phyloP scores from a whole-genome alignment of 805 yeast species.

The Teunomyces atbi region DNA sequence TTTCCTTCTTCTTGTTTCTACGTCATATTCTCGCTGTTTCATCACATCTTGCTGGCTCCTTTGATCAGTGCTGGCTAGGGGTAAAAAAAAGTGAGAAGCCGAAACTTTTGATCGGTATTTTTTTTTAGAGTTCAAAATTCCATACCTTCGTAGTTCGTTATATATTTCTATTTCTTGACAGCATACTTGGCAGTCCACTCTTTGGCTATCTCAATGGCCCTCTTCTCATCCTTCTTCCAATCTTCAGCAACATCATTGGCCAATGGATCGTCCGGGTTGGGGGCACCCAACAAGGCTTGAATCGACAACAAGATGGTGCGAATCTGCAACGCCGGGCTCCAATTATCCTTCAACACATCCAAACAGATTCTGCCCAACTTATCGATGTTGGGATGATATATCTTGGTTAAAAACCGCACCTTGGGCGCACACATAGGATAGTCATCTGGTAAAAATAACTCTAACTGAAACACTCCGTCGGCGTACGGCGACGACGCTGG shows the following conservation, averaged over 20 bases:
- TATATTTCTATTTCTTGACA: constrained; percentile 6
- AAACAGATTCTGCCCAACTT: constrained; percentile 92
- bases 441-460: constrained; percentile 90
- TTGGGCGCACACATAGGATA: constrained; percentile 98
- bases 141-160: background rate
- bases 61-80: background rate
- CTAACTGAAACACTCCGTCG: constrained; percentile 72
- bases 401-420: constrained; percentile 87
- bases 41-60: background rate
- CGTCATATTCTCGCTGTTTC: background rate
- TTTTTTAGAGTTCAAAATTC: background rate
- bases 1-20: background rate
- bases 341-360: constrained; percentile 90
- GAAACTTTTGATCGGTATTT: no score
- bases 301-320: constrained; percentile 87
- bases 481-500: constrained; percentile 92
- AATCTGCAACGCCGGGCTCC: constrained; percentile 98
- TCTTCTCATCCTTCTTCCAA: constrained; percentile 83
- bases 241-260: constrained; percentile 98
- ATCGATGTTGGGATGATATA: constrained; percentile 96
- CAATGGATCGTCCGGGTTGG: constrained; percentile 97
- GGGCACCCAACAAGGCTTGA: constrained; percentile 92
- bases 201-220: constrained; percentile 77
- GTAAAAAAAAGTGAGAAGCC: background rate
- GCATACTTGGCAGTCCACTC: constrained; percentile 74